Base-by-base conservation (phyloP, 1,284 basidiomycete species). In the Rhodotorula sp. region DNA sequence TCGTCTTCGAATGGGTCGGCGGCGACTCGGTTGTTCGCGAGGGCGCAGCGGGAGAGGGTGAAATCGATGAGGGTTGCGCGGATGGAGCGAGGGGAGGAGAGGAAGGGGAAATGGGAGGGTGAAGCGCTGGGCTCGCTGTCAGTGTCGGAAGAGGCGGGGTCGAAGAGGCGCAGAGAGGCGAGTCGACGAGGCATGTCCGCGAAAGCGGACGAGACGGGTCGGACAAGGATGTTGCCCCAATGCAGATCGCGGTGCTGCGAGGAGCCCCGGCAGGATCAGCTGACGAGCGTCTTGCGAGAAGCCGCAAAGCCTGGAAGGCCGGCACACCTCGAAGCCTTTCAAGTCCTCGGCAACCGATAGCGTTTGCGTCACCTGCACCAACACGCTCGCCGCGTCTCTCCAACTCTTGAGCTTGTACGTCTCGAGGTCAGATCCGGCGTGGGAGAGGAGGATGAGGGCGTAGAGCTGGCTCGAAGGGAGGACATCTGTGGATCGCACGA, bases 171-270 rank as follows among this genome's bases (percentile, higher is more conserved):
- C 11, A 2, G 6, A 51, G 39, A 7, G 51, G 55, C 36, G 62
- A 36, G 17, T 39, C 22, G 64, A 80, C 80, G 55, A 24, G 57
- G 49, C 27, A 20, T 65, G n/a, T 83, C 78, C 22, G 47, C 20
- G 2, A 59, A 36, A 24, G 47, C 10, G 20, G 66, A n/a, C 6
- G 84, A 56, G 20, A 13, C 20, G 65, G 85, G 83, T 75, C 87
- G 87, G 58, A 99, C 87, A 17, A 99, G 85, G 59, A 99, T 90
- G 80, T 99, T 96, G n/a, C 95, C 95, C 87, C 93, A 93, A 78
- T 99, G 95, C 47, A 99, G 84, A 80, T 99, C 95, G 27, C 95
- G 92, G 81, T 99, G 96, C 91, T 96, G 78, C 44, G 52, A 32
- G 39, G 20, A 29, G 20, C 56, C 19, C 22, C 44, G 27, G 65